Base-by-base conservation (phyloP, 2,329 filamentous ascomycete species). In the Colletotrichum viniferum region DNA sequence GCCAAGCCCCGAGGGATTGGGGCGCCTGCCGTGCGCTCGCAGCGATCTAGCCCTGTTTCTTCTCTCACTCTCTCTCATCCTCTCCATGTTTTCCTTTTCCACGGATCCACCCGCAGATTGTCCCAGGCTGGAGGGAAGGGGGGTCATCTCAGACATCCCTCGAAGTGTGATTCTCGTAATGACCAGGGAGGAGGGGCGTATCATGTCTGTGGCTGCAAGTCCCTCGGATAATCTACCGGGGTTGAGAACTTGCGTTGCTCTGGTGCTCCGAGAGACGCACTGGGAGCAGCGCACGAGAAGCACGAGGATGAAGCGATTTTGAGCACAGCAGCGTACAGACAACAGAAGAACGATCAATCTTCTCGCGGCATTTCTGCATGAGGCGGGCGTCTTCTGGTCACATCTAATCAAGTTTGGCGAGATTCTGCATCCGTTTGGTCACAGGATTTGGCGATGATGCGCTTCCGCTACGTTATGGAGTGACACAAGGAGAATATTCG, bases 1-100 rank as follows among this genome's bases (percentile, higher is more conserved):
- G 56, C 36, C 71, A 74, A 76, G 71, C 74, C 74, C 64, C 70
- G 71, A 66, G 30, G 64, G 64, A 65, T 34, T 69, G 74, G 61
- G 74, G 74, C 74, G 74, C 34, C 60, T 70, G 74, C 32, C 62
- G 71, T 76, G 65, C 60, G 18, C 65, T 73, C 32, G 43, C 63
- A 71, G 69, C 58, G 63, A 68, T 68, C 70, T 60, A 14, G 61
- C 21, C 55, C 55, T 43, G 21, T 71, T 71, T 56, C 69, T 71
- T 66, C 62, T 71, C 68, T 70, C 62, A 38, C 61, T 60, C 69
- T 61, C 48, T 61, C 56, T 72, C 62, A 10, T 28, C 72, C 24
- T 67, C 28, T 38, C 7, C 16, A 32, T 64, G 18, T 14, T 24
- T 65, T 38, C 6, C 68, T 61, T 48, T 63, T 32, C 28, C 26